These are phyloP conservation scores for Paecilomyces variotii DNA, from an alignment of 2,329 filamentous ascomycete genomes.

Conservation along the genomic window DNA sequence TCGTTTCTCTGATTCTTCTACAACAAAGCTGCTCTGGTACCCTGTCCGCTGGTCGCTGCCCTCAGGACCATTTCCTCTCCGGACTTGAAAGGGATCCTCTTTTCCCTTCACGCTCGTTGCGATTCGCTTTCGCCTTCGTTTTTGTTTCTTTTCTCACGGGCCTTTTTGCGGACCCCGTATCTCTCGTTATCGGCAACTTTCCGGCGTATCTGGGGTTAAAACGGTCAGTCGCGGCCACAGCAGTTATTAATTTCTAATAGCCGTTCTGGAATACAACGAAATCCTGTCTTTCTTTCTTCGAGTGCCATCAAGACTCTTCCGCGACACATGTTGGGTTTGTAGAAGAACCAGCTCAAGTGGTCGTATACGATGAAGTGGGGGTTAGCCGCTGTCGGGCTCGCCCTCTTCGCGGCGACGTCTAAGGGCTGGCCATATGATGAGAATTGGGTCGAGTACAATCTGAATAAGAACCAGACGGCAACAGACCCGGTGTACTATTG, in stretches of 20 bases:
- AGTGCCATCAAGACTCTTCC: neutral
- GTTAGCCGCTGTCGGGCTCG: slow-evolving; percentile 16
- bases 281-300: neutral
- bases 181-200: slow-evolving; percentile 1
- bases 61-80: neutral
- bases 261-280: neutral
- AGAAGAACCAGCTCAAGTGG: slow-evolving; percentile 4
- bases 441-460: slow-evolving; percentile 47
- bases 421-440: slow-evolving; percentile 42
- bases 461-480: slow-evolving; percentile 54
- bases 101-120: slow-evolving; percentile 1
- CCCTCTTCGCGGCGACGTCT: slow-evolving; percentile 18
- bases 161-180: neutral
- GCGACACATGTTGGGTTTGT: slow-evolving; percentile 16
- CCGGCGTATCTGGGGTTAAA: neutral
- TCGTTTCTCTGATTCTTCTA: neutral
- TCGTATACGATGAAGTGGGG: slow-evolving; percentile 24
- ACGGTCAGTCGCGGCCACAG: neutral
- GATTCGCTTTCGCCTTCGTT: neutral
- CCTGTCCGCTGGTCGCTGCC: neutral
- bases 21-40: neutral
- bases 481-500: slow-evolving; percentile 50
- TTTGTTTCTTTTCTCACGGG: neutral
- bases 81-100: neutral
- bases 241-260: neutral